Evolutionary conservation across 2,329 filamentous ascomycete species (phyloP), one percentile per base, ranked within the genome.

Genomic region (Chaetomium strumarium): DNA sequence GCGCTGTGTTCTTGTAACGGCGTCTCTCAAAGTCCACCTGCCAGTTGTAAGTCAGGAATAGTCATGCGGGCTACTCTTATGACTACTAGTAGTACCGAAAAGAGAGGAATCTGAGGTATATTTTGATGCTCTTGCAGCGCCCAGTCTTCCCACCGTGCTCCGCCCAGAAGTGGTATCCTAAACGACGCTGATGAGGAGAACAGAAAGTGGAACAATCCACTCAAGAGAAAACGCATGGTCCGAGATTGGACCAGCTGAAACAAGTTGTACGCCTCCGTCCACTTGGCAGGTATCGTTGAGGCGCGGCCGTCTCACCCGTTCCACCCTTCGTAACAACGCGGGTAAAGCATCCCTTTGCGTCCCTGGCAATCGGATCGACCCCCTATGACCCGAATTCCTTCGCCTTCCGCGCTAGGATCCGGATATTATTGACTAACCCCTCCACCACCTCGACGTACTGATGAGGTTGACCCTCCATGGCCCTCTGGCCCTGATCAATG

Each of bases 351-450:
- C 12, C 38, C 17, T 12, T 9, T 20, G 9, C 38, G 5, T 6
- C 19, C 16, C 4, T 30, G 14, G 9, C 24, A 20, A 2, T 14
- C 8, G n/a, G 2, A 14, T 24, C 31, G 24, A 17, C 16, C 19
- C 5, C 30, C 33, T 42, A 51, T 2, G 19, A 14, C 2, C 17
- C 49, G 42, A 58, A 57, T 10, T 59, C 56, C 31, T 39, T 48
- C 3, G 58, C 60, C 49, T 62, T 58, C 12, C 53, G 48, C 0
- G 79, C 76, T 33, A 88, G 68, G 29, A 83, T 73, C 16, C 82
- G 75, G 34, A 87, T 74, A 60, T 93, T 92, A 66, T 90, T 85
- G 51, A 92, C 70, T 57, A 93, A 80, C 1, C 85, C 86, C 56
- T 86, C 83, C 3, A 93, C 79, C 13, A 92, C 68, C 42, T 83